Evolutionary conservation across 2,329 filamentous ascomycete species (phyloP), one percentile per base, ranked within the genome.

Genomic region (Leptosphaerulina australis): DNA sequence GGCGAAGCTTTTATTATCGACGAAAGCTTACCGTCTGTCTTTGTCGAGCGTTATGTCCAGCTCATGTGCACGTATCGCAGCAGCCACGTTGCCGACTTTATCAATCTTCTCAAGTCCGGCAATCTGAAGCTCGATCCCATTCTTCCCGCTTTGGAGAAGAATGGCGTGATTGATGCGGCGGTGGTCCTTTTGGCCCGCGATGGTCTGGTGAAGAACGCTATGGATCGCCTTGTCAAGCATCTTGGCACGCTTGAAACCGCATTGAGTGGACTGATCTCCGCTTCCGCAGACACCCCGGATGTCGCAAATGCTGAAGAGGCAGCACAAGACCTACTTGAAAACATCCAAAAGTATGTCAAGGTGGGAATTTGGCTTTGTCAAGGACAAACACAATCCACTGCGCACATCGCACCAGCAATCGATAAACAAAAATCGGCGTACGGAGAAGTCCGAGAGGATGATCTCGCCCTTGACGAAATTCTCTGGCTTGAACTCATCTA

Each of bases 291-390:
- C 0, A 81, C 81, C 21, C 79, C 79, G 1, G 81, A 87, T 47
- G 76, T 80, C 1, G 73, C 77, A 1, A 81, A 80, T 37, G 80
- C 86, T 2, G 82, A 85, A 51, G 83, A 87, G 55, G 83, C 88
- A 0, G 84, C 88, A 0, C 83, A 88, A 47, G 88, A 92, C 48
- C 79, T 96, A 1, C 79, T 96, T 3, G 83, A 85, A 49, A 86
- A 88, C 0, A 76, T 99, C 14, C 87, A 95, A 54, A 97, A 96
- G 69, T 97, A 96, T 73, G 85, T 88, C 1, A 87, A 91, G 57
- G 90, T 99, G 1, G 94, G 95, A 11, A 93, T 96, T 40, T 99
- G 94, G 94, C 79, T 99, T 10, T 97, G 94, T 63, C 90, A 95
- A 72, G 85, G 88, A 1, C 91, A 96, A 68, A 90, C 84, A 38